Percentiles rank a stretch among this genome's conserved stretches.
These are phyloP conservation scores for Luffa aegyptiaca DNA, from an alignment of 306 rosid species.

Conservation along the genomic window DNA sequence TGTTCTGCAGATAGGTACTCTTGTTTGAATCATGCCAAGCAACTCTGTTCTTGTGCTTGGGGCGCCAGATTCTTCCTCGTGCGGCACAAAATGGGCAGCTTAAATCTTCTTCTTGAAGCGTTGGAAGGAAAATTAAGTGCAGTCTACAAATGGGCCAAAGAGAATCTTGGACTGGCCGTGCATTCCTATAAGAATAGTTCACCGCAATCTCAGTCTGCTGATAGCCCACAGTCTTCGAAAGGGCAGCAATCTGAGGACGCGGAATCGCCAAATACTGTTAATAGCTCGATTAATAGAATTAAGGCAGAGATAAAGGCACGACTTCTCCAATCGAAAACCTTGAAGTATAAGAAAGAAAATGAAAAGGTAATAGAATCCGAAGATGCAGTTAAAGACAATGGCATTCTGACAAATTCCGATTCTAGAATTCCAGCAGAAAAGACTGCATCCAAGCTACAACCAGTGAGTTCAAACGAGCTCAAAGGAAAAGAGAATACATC, in stretches of 20 bases:
- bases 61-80: conserved; percentile 31
- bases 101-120: conserved; percentile 65
- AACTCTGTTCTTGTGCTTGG: conserved; percentile 77
- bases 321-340: conserved; percentile 15
- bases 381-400: neutral
- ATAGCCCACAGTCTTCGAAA: conserved; percentile 10
- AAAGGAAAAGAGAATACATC: conserved; percentile 17
- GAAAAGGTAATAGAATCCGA: conserved; percentile 11
- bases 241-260: conserved; percentile 4
- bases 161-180: conserved; percentile 47
- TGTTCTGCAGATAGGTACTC: conserved; percentile 60
- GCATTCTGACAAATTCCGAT: neutral
- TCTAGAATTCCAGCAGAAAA: neutral
- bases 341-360: conserved; percentile 13
- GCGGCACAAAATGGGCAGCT: conserved; percentile 49
- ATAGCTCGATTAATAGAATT: conserved; percentile 4
- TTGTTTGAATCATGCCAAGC: conserved; percentile 69
- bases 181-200: conserved; percentile 18
- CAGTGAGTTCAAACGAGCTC: conserved; percentile 1
- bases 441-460: neutral
- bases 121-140: conserved; percentile 61
- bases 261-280: neutral
- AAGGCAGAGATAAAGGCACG: conserved; percentile 28
- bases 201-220: conserved; percentile 12
- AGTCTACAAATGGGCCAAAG: conserved; percentile 63